phyloP scores from a whole-genome alignment of 2,329 filamentous ascomycete genomes.

The Onygenales sp. region DNA sequence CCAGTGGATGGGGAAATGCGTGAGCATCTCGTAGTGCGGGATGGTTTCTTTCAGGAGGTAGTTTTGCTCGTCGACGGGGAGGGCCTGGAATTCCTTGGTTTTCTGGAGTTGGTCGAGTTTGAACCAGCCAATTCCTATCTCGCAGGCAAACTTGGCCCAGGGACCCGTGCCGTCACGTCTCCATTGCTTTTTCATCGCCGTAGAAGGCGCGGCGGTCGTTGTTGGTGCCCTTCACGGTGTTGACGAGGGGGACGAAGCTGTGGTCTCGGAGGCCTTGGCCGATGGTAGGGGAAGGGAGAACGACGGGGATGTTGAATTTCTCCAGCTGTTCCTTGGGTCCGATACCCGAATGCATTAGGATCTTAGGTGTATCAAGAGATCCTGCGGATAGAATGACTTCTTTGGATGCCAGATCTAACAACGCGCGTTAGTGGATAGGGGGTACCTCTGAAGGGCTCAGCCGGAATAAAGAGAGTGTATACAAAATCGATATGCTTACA shows the following conservation, averaged over 20 bases:
- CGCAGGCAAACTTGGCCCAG: constrained; percentile 22
- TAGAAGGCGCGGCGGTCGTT: constrained; percentile 41
- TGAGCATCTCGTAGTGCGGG: constrained; percentile 48
- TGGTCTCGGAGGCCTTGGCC: constrained; percentile 41
- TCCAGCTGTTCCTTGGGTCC: constrained; percentile 35
- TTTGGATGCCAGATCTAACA: constrained; percentile 22
- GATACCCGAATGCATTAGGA: constrained; percentile 42
- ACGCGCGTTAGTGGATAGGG: not conserved
- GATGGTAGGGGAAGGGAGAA: constrained; percentile 31
- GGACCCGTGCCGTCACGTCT: constrained; percentile 31
- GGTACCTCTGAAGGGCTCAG: not conserved
- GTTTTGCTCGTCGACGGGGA: constrained; percentile 36
- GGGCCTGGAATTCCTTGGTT: constrained; percentile 41
- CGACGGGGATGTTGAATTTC: constrained; percentile 31
- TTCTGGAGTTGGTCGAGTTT: constrained; percentile 32
- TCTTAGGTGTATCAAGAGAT: constrained; percentile 29
- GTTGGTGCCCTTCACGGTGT: constrained; percentile 32
- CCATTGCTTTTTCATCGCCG: constrained; percentile 34
- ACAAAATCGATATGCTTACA: constrained; percentile 21
- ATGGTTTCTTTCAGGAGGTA: constrained; percentile 42
- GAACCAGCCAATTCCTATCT: constrained; percentile 29
- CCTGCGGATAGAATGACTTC: constrained; percentile 34
- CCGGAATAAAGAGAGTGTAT: not conserved
- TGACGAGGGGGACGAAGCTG: constrained; percentile 21
- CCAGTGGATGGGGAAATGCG: constrained; percentile 37